A percentile compares a stretch with the other conserved stretches of the same genome.
Conservation (phyloP, 495 filamentous ascomycete genomes). For the Amphirosellinia nigrospora region DNA sequence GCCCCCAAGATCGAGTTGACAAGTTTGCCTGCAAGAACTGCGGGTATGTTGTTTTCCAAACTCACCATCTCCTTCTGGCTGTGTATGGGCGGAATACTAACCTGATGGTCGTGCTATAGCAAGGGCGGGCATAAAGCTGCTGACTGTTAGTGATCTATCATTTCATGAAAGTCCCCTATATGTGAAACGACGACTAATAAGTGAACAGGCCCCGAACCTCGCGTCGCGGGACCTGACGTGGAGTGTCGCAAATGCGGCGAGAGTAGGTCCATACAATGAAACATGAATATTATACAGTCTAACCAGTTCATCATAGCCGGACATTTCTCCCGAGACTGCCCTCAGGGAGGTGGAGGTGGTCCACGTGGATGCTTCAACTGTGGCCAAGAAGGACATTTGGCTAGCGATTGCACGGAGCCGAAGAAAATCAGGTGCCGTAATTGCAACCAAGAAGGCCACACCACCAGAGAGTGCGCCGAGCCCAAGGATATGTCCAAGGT, state of each 20-base stretch:
- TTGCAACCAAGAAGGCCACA: conserved; percentile 75
- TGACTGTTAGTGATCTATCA: conserved; percentile 46
- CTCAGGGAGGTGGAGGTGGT: conserved; percentile 56
- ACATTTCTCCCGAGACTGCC: conserved; percentile 86
- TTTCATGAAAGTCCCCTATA: neutral
- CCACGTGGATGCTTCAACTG: conserved; percentile 68
- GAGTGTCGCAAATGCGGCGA: conserved; percentile 82
- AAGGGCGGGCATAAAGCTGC: conserved; percentile 48
- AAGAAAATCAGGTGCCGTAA: conserved; percentile 64
- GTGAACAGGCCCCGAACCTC: conserved; percentile 62
- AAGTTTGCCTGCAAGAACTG: conserved; percentile 83
- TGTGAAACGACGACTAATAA: conserved; percentile 46
- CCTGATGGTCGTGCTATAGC: conserved; percentile 28
- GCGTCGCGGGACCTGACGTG: conserved; percentile 67
- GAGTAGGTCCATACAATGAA: conserved; percentile 51
- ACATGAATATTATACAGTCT: conserved; percentile 13
- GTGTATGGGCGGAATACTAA: conserved; percentile 27
- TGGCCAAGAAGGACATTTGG: conserved; percentile 50
- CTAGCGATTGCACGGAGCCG: conserved; percentile 52
- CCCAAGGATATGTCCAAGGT: conserved; percentile 72
- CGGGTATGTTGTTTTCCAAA: conserved; percentile 55
- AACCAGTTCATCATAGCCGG: conserved; percentile 59
- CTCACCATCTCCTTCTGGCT: neutral
- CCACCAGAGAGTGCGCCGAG: conserved; percentile 47
- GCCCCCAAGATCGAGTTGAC: conserved; percentile 58